Evolutionary conservation across 305 asterid species (phyloP).

Genomic region (Rubia tinctorum): DNA sequence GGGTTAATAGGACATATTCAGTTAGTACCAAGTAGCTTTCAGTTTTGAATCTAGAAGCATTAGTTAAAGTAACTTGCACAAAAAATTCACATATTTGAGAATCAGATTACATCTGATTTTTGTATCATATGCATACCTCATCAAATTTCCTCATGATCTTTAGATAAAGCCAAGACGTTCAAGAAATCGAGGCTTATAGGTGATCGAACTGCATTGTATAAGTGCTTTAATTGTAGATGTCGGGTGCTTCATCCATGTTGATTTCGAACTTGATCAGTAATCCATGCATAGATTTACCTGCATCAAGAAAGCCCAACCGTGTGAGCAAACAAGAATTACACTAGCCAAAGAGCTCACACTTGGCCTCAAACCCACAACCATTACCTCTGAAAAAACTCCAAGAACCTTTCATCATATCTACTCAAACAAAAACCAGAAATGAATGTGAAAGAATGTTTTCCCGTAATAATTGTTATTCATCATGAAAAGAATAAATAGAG

Average conservation of each 20-base stretch:
- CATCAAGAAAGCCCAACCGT: conserved; percentile 21
- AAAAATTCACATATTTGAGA: no score
- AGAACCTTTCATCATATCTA: conserved; percentile 19
- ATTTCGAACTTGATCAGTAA: not conserved
- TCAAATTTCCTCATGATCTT: no score
- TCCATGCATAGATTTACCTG: conserved; percentile 47
- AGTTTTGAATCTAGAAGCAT: conserved; percentile 30
- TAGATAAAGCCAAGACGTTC: no score
- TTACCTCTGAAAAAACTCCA: conserved; percentile 33
- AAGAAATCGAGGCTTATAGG: no score
- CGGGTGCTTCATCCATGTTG: conserved; percentile 18
- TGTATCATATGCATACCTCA: no score
- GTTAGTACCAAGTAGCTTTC: conserved; percentile 34
- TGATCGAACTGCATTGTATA: no score
- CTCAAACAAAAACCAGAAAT: no score
- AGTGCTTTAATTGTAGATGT: no score
- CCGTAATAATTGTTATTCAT: no score
- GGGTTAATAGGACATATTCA: conserved; percentile 62
- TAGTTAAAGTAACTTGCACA: no score
- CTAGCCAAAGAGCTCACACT: conserved; percentile 51
- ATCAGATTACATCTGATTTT: conserved; percentile 32
- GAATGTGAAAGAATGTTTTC: no score
- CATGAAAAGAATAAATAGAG: no score
- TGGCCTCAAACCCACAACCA: conserved; percentile 35
- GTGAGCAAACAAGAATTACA: conserved; percentile 49